A percentile compares a stretch with the other conserved stretches of the same genome.
Evolutionary conservation across 1,139 yeast genomes (phyloP).

Genomic region (Debaryomycetaceae sp.): DNA sequence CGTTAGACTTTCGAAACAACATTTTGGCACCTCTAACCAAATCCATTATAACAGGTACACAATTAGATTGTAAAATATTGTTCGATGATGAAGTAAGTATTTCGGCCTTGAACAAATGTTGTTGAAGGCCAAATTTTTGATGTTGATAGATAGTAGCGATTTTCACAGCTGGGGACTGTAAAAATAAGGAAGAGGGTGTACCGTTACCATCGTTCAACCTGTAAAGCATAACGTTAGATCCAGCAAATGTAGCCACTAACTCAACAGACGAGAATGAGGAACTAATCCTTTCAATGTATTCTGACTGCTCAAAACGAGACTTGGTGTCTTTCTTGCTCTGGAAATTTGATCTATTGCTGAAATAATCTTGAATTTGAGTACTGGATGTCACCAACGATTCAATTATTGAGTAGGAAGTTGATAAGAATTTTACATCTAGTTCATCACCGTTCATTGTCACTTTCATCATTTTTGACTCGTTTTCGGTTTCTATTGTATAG

Average conservation of each 20-base stretch:
- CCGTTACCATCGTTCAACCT: slow-evolving; percentile 42
- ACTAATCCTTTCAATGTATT: slow-evolving; percentile 21
- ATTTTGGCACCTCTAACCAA: slow-evolving; percentile 45
- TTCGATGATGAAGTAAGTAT: slow-evolving; percentile 67
- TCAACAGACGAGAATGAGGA: slow-evolving; percentile 45
- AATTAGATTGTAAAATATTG: slow-evolving; percentile 64
- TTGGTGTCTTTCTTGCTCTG: slow-evolving; percentile 11
- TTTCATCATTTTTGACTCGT: slow-evolving; percentile 32
- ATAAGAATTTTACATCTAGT: slow-evolving; percentile 59
- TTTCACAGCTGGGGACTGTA: slow-evolving; percentile 77
- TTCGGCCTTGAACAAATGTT: slow-evolving; percentile 51
- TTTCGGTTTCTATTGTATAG: slow-evolving; percentile 40
- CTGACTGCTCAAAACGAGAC: slow-evolving; percentile 9
- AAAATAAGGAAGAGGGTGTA: slow-evolving; percentile 51
- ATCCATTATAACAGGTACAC: slow-evolving; percentile 75
- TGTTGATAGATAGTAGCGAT: slow-evolving; percentile 41
- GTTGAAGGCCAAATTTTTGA: slow-evolving; percentile 19
- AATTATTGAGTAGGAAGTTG: slow-evolving; percentile 47
- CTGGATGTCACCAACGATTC: slow-evolving; percentile 47
- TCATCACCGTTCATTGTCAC: slow-evolving; percentile 59
- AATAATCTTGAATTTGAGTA: slow-evolving; percentile 37
- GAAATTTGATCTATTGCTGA: slow-evolving; percentile 19
- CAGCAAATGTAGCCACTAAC: slow-evolving; percentile 58
- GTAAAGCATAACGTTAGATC: slow-evolving; percentile 59
- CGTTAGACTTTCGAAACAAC: slow-evolving; percentile 27